Conservation (phyloP, 768 basidiomycete species). For the Pleurotus giganteus region DNA sequence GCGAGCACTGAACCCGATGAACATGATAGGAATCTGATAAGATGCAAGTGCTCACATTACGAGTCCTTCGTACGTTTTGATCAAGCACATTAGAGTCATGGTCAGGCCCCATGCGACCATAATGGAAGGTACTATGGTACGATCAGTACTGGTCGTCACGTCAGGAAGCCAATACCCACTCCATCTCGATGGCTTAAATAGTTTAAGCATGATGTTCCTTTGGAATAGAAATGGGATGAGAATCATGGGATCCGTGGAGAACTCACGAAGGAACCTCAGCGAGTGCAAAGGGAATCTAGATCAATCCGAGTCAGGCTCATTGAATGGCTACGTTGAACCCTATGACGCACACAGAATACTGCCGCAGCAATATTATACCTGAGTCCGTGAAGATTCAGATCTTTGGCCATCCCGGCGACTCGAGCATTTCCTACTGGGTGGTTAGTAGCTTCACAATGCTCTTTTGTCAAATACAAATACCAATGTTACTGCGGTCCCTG, state of each 20-base stretch:
- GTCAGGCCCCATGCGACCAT: slow-evolving; percentile 21
- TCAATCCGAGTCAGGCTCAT: neutral
- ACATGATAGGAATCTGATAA: slow-evolving; percentile 19
- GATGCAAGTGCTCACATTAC: slow-evolving; percentile 19
- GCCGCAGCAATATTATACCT: slow-evolving; percentile 25
- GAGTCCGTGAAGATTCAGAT: slow-evolving; percentile 25
- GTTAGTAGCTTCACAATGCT: too few species aligned
- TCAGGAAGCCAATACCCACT: slow-evolving; percentile 13
- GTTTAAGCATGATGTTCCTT: slow-evolving; percentile 23
- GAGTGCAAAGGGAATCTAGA: slow-evolving; percentile 25
- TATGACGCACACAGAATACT: slow-evolving; percentile 23
- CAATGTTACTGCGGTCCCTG: slow-evolving; percentile 6
- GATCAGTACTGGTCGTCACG: neutral
- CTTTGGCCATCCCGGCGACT: slow-evolving; percentile 38
- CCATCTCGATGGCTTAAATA: slow-evolving; percentile 25
- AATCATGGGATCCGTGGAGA: neutral
- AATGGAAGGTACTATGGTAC: slow-evolving; percentile 17
- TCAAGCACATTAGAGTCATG: slow-evolving; percentile 23
- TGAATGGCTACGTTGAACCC: neutral
- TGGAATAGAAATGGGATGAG: neutral
- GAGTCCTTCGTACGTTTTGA: slow-evolving; percentile 23
- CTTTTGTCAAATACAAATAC: too few species aligned
- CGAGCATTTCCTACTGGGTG: slow-evolving; percentile 35
- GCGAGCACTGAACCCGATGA: slow-evolving; percentile 25
- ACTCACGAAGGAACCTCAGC: slow-evolving; percentile 25